Base-by-base conservation (phyloP, 345 rosid species). In the Eucalyptus urophylla region DNA sequence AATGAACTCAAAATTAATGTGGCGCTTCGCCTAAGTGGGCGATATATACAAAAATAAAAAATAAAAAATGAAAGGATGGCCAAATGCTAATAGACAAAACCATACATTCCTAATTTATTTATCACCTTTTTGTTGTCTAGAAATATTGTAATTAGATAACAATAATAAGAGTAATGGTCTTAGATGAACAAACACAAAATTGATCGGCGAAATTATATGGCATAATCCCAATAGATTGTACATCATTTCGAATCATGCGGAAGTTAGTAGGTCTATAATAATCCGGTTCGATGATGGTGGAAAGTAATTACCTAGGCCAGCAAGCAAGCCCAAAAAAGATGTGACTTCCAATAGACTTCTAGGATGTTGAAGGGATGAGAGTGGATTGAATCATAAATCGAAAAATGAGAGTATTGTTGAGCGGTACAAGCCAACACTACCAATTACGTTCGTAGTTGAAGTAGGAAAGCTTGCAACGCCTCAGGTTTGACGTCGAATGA, bases 401-500 rank as follows among this genome's bases (percentile, higher is more conserved):
- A 56, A 56, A 3, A 56, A 24, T 1, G 62, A 13, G 3, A 56
- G 29, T 56, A 56, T 56, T 24, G 13, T 4, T 10, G 29, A 56
- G 62, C 1, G 6, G 29, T 10, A 24, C 29, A 56, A 5, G 13
- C 62, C 1, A 1, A 56, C 29, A 56, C 13, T 24, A 24, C 24
- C 1, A 0, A 56, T 56, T 3, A 56, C 13, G 0, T 24, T 56
- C 24, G 29, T 24, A 13, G 13, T 56, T 56, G 11, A 24, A 24
- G 29, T 9, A 10, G 29, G 3, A 56, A 56, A 56, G 62, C 13
- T 56, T 24, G 29, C 1, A 6, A 56, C 62, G 6, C 62, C 11
- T 56, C 6, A 24, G 0, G 13, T 56, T 4, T 24, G 5, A 24
- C 1, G 1, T 10, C 1, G 13, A 56, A 56, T 8, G 1, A 56